Base-by-base conservation (phyloP, 106 monocot genomes). In the Dendrobium huoshanense region DNA sequence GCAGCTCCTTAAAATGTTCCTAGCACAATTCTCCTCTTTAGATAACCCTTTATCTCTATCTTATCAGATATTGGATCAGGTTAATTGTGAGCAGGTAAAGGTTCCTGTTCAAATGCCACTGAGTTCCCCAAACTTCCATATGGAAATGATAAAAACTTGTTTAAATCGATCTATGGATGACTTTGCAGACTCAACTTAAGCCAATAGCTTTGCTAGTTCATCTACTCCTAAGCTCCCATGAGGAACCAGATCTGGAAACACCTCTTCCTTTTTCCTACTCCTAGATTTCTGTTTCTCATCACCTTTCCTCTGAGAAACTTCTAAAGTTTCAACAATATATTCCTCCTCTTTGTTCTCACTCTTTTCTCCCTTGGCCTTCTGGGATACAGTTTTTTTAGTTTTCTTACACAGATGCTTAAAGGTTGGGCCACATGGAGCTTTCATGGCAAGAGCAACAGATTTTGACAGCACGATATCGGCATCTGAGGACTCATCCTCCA, bases 191-290 rank as follows among this genome's bases (percentile, higher is more conserved):
- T 81, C 15, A 61, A 56, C 59, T 80, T 51, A 94, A 72, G 85
- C 81, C 64, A 93, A 81, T 31, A 99, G 84, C 80, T 95, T 95
- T 77, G 99, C 95, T 49, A 99, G 90, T 85, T 95, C 95, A 85
- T 99, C 98, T 40, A 99, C 83, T 80, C 87, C 80, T 59, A 99
- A 85, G 67, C 87, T 99, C 22, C 95, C 95, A 82, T 79, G 88
- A 7, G 92, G 91, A 41, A 91, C 81, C 22, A 82, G 80, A 75
- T 86, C 86, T 47, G 81, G 44, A 47, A 88, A 68, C 10, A 77
- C 80, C 27, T 91, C 85, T 64, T 51, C 13, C 51, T 51, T 84
- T 77, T 73, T 88, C 41, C 55, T 51, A 11, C 67, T 84, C 65
- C 76, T 27, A 29, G 48, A 67, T 37, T 54, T 88, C 72, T 79